Percentiles rank a stretch among this genome's conserved stretches.
Evolutionary conservation across 2,329 filamentous ascomycete species (phyloP).

Genomic region (Diaporthe capsici): DNA sequence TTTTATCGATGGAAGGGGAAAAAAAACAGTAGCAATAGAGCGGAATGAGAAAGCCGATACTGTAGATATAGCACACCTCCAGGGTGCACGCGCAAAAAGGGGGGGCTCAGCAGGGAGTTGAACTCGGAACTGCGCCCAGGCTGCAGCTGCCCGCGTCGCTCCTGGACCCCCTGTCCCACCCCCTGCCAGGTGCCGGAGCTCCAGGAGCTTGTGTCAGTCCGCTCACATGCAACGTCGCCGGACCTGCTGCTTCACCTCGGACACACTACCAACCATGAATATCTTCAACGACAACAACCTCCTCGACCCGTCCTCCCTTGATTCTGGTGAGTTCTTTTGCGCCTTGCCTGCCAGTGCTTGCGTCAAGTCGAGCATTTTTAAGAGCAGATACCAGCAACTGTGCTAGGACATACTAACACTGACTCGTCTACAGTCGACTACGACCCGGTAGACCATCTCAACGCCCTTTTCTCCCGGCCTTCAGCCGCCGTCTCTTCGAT

Average conservation of each 20-base stretch:
- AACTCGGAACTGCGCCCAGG: background rate
- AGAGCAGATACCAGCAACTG: background rate
- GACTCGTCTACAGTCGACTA: conserved; percentile 74
- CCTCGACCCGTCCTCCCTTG: conserved; percentile 41
- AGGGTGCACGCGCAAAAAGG: background rate
- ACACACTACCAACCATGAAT: conserved; percentile 37
- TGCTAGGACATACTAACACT: conserved; percentile 35
- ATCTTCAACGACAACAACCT: conserved; percentile 41
- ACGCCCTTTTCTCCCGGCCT: conserved; percentile 92
- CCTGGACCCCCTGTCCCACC: background rate
- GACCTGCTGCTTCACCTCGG: background rate
- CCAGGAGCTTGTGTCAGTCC: conserved; percentile 28
- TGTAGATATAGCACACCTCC: background rate
- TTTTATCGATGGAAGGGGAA: too few species aligned
- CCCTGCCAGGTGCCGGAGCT: background rate
- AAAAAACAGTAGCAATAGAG: too few species aligned
- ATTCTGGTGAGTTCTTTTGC: conserved; percentile 44
- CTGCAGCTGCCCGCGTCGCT: background rate
- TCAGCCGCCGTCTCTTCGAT: conserved; percentile 87
- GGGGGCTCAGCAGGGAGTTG: background rate
- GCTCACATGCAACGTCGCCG: conserved; percentile 41
- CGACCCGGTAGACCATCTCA: conserved; percentile 92
- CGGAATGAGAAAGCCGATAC: background rate
- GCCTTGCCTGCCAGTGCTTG: background rate
- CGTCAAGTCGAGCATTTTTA: too few species aligned